Percentiles rank a stretch among this genome's conserved stretches.
phyloP scores from a whole-genome alignment of 441 rosid species.

The Bocquillonia castaneifolia region DNA sequence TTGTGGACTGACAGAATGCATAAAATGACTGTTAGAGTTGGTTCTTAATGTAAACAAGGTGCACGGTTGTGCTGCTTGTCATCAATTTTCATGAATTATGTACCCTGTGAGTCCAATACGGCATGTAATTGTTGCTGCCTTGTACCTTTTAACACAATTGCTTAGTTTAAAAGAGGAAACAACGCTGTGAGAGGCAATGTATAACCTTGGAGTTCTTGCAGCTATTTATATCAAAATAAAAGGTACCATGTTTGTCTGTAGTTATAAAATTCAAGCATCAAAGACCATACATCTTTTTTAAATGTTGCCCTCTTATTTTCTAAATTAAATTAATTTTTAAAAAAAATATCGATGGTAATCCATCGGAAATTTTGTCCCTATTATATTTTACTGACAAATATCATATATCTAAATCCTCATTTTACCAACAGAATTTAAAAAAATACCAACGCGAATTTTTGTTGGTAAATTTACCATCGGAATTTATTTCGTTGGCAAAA shows the following conservation, averaged over 20 bases:
- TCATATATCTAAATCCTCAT: too few relatives aligned
- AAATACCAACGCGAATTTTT: too few relatives aligned
- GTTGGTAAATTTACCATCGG: too few relatives aligned
- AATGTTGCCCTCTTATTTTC: too few relatives aligned
- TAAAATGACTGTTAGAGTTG: neutral
- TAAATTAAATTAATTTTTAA: too few relatives aligned
- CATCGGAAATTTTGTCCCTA: too few relatives aligned
- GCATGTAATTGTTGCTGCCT: slow-evolving; percentile 13
- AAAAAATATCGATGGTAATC: too few relatives aligned
- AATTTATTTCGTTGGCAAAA: too few relatives aligned
- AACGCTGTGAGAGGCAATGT: neutral
- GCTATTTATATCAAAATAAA: slow-evolving; percentile 2
- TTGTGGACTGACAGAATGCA: slow-evolving; percentile 35
- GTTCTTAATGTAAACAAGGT: slow-evolving; percentile 14
- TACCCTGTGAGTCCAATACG: slow-evolving; percentile 4
- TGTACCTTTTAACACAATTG: slow-evolving; percentile 6
- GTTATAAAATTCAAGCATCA: too few relatives aligned
- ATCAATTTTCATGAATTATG: neutral
- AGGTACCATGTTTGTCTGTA: neutral
- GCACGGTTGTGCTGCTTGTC: slow-evolving; percentile 12
- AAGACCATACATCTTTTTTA: too few relatives aligned
- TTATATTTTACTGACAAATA: too few relatives aligned
- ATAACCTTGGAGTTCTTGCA: neutral
- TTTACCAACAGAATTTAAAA: too few relatives aligned
- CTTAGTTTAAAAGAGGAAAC: slow-evolving; percentile 5